These are phyloP conservation scores for Camelina hispida DNA, from an alignment of 345 rosid genomes.

Conservation along the genomic window DNA sequence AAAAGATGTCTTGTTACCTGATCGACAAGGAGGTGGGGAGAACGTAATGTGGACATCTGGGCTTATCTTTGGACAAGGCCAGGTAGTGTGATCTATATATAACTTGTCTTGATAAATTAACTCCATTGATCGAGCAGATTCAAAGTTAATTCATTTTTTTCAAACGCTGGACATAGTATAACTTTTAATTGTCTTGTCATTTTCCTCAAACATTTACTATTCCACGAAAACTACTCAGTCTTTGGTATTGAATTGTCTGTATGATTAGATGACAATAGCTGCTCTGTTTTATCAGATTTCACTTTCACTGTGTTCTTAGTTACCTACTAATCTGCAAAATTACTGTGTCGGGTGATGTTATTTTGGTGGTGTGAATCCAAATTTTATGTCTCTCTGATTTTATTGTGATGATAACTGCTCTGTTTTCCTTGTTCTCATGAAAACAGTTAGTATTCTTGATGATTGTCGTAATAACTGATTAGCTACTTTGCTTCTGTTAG, in stretches of 20 bases:
- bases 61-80: conserved; percentile 86
- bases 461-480: conserved; percentile 20
- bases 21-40: conserved; percentile 60
- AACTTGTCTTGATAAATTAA: conserved; percentile 8
- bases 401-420: neutral
- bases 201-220: conserved; percentile 1
- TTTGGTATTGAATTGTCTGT: neutral
- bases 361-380: conserved; percentile 2
- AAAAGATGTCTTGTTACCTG: conserved; percentile 73
- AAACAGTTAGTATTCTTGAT: neutral
- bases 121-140: neutral
- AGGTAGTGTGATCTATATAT: conserved; percentile 55
- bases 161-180: neutral
- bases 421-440: neutral
- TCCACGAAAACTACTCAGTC: neutral
- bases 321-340: neutral
- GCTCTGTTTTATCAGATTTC: conserved; percentile 13
- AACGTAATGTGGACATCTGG: conserved; percentile 92
- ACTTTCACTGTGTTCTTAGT: neutral
- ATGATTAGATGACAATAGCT: neutral
- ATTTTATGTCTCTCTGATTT: neutral
- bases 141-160: neutral
- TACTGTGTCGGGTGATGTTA: neutral
- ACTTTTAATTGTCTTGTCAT: neutral
- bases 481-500: conserved; percentile 47